phyloP scores from a whole-genome alignment of 306 rosid genomes.

The Albizia julibrissin region DNA sequence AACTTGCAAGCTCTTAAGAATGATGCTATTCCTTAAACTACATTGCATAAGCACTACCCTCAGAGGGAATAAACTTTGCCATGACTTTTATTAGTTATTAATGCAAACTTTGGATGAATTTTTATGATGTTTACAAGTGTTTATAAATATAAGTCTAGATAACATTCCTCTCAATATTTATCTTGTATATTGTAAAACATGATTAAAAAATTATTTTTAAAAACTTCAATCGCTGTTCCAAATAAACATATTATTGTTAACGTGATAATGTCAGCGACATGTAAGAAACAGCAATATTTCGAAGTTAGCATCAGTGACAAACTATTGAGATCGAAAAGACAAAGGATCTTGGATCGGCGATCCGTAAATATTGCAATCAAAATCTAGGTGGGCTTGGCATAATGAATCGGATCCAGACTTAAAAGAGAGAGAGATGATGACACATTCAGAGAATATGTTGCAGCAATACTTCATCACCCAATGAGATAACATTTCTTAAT shows the following conservation, averaged over 20 bases:
- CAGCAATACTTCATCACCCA: background rate
- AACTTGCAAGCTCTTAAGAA: conserved; percentile 6
- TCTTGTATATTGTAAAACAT: too few species aligned
- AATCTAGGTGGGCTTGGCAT: background rate
- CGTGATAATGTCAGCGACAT: background rate
- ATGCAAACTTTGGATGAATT: too few species aligned
- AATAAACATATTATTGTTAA: too few species aligned
- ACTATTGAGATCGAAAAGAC: background rate
- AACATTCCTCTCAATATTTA: too few species aligned
- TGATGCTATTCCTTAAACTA: conserved; percentile 5
- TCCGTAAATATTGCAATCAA: background rate
- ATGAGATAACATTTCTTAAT: background rate
- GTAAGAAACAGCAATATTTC: background rate
- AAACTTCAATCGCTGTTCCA: too few species aligned
- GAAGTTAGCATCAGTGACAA: background rate
- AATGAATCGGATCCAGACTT: conserved; percentile 11
- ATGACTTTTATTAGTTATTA: too few species aligned
- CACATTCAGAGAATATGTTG: conserved; percentile 7
- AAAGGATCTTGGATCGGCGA: background rate
- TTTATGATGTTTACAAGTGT: too few species aligned
- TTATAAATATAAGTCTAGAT: too few species aligned
- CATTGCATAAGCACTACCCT: background rate
- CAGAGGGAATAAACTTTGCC: background rate
- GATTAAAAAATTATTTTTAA: too few species aligned
- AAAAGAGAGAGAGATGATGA: conserved; percentile 12